A percentile compares a stretch with the other conserved stretches of the same genome.
phyloP scores from a whole-genome alignment of 2,329 filamentous ascomycete species.

The Penicillium sp. region DNA sequence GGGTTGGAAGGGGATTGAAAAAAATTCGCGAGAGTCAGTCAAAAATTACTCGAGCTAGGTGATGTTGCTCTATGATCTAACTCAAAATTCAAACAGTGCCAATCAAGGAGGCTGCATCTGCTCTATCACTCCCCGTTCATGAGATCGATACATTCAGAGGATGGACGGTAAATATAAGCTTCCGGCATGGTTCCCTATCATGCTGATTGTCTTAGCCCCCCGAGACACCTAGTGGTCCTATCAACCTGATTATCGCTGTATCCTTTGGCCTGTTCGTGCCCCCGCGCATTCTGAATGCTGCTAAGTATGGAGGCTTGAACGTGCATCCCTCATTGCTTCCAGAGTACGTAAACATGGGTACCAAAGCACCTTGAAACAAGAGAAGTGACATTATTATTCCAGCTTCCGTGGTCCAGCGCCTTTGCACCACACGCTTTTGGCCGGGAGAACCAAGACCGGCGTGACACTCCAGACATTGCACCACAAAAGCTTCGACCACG shows the following conservation, averaged over 20 bases:
- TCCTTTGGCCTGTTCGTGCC: conserved; percentile 94
- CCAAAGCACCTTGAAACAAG: not conserved
- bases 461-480: conserved; percentile 88
- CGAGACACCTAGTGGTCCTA: conserved; percentile 45
- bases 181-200: not conserved
- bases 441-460: conserved; percentile 64
- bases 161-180: conserved; percentile 65
- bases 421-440: conserved; percentile 79
- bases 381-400: not conserved
- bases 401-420: conserved; percentile 85
- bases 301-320: conserved; percentile 86
- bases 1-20: conserved; percentile 74
- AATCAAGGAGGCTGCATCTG: conserved; percentile 66
- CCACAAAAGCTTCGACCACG: conserved; percentile 74
- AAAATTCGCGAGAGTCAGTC: conserved; percentile 64
- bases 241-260: conserved; percentile 85
- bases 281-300: conserved; percentile 67
- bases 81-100: conserved; percentile 61
- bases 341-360: conserved; percentile 57
- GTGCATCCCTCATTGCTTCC: conserved; percentile 90
- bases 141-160: conserved; percentile 78
- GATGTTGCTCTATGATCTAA: conserved; percentile 11
- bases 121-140: conserved; percentile 69
- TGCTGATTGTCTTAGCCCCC: conserved; percentile 56
- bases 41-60: not conserved